Conservation (phyloP, 345 rosid species). For the Dipteronia dyeriana region DNA sequence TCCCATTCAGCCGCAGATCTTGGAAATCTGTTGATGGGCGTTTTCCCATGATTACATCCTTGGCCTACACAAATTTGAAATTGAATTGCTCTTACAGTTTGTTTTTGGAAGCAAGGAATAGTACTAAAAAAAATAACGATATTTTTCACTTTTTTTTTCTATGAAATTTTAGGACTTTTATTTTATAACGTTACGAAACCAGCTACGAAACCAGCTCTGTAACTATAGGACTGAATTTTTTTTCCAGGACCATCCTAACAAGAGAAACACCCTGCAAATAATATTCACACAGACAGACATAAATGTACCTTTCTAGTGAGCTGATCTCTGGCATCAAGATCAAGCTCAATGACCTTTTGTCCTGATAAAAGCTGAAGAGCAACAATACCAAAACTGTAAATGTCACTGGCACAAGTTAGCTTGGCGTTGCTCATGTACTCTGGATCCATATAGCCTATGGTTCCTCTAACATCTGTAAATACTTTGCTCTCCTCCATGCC, state of each 20-base stretch:
- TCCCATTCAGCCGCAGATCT: constrained; percentile 47
- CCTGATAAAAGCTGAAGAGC: constrained; percentile 65
- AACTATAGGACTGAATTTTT: too few relatives aligned
- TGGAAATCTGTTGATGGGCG: constrained; percentile 49
- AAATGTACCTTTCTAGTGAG: constrained; percentile 59
- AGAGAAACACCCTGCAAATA: too few relatives aligned
- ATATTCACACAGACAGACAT: neutral
- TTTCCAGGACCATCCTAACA: too few relatives aligned
- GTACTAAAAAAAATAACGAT: too few relatives aligned
- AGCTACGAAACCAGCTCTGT: too few relatives aligned
- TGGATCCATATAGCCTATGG: constrained; percentile 75
- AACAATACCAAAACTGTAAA: constrained; percentile 71
- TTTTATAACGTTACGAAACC: too few relatives aligned
- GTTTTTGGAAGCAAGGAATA: neutral
- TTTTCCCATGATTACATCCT: constrained; percentile 43
- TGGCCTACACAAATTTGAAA: constrained; percentile 38
- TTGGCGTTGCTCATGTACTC: constrained; percentile 72
- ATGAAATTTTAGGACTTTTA: too few relatives aligned
- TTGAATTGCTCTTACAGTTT: too few relatives aligned
- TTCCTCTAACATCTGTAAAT: constrained; percentile 77
- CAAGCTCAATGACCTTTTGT: constrained; percentile 58
- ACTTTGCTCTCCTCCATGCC: constrained; percentile 76
- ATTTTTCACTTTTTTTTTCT: too few relatives aligned
- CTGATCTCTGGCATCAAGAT: constrained; percentile 64
- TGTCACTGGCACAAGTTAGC: constrained; percentile 65